Percentiles rank a stretch among this genome's conserved stretches.
Conservation (phyloP, 2,329 filamentous ascomycete species). For the Aspergillus sp. region DNA sequence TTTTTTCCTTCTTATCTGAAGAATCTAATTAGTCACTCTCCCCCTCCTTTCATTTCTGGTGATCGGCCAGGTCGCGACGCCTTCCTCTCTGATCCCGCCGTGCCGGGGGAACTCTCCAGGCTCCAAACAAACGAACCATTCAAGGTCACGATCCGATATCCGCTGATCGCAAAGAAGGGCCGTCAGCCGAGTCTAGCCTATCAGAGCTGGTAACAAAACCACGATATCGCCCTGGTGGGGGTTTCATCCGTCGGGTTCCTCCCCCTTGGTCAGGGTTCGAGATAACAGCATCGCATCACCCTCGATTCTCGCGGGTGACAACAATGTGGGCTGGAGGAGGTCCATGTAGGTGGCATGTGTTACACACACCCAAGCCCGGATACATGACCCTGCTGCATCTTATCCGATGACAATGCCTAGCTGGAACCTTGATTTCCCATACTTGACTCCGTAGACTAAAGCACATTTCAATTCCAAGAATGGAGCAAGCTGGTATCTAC, state of each 20-base stretch:
- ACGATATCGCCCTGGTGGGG: constrained; percentile 19
- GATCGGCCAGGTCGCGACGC: constrained; percentile 1
- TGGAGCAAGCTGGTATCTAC: too few relatives aligned
- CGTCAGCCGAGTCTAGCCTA: constrained; percentile 21
- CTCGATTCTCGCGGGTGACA: neutral
- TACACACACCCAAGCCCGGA: neutral
- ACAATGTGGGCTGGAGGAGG: neutral
- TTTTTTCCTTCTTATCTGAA: constrained; percentile 12
- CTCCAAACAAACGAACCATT: neutral
- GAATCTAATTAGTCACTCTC: constrained; percentile 11
- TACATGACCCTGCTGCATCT: neutral
- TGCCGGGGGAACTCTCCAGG: neutral
- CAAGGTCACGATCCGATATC: constrained; percentile 16
- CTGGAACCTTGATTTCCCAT: neutral
- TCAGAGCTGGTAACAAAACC: constrained; percentile 16
- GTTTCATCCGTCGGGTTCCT: constrained; percentile 8
- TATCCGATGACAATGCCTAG: neutral
- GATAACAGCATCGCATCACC: constrained; percentile 7
- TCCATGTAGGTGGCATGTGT: neutral
- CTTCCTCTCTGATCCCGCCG: constrained; percentile 6
- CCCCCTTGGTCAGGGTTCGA: neutral
- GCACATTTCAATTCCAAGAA: too few relatives aligned
- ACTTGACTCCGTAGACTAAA: neutral
- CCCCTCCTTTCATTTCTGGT: constrained; percentile 6
- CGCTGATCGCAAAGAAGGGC: constrained; percentile 18